phyloP scores from a whole-genome alignment of 129 eudicot genomes.

The Flaveria brownii region DNA sequence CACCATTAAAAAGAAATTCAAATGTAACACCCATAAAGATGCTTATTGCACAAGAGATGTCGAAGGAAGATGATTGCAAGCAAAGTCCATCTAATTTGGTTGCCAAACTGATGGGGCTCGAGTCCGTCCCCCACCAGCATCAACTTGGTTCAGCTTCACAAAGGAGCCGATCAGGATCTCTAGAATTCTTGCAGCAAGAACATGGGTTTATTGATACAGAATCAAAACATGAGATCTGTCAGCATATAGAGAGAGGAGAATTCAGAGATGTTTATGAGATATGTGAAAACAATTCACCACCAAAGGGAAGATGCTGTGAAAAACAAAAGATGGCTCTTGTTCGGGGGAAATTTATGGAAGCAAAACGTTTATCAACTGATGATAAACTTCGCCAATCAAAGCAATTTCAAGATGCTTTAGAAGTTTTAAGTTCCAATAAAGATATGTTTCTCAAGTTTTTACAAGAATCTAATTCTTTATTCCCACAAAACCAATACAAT shows the following conservation, averaged over 20 bases:
- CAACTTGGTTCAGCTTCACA: conserved; percentile 43
- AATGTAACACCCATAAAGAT: conserved; percentile 76
- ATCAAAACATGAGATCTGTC: conserved; percentile 32
- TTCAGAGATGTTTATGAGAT: conserved; percentile 69
- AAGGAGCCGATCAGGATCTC: conserved; percentile 46
- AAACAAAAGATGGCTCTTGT: conserved; percentile 60
- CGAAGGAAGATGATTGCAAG: conserved; percentile 62
- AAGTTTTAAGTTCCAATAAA: conserved; percentile 72
- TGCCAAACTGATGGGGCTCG: conserved; percentile 94
- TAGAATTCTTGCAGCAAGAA: conserved; percentile 23
- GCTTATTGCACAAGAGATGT: conserved; percentile 96
- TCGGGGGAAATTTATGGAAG: conserved; percentile 83
- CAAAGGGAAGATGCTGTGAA: conserved; percentile 48
- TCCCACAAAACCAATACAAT: conserved; percentile 49
- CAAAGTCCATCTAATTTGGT: conserved; percentile 78
- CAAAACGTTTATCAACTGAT: conserved; percentile 79
- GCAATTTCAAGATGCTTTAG: conserved; percentile 93
- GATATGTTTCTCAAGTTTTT: conserved; percentile 78
- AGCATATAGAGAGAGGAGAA: conserved; percentile 43
- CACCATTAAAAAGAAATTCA: conserved; percentile 46
- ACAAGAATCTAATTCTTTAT: conserved; percentile 79
- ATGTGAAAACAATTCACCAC: conserved; percentile 58
- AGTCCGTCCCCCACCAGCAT: conserved; percentile 56
- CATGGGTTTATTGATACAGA: conserved; percentile 16
- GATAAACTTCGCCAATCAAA: conserved; percentile 81